Evolutionary conservation across 2,329 filamentous ascomycete genomes (phyloP).

Genomic region (Alternaria tenuissima): DNA sequence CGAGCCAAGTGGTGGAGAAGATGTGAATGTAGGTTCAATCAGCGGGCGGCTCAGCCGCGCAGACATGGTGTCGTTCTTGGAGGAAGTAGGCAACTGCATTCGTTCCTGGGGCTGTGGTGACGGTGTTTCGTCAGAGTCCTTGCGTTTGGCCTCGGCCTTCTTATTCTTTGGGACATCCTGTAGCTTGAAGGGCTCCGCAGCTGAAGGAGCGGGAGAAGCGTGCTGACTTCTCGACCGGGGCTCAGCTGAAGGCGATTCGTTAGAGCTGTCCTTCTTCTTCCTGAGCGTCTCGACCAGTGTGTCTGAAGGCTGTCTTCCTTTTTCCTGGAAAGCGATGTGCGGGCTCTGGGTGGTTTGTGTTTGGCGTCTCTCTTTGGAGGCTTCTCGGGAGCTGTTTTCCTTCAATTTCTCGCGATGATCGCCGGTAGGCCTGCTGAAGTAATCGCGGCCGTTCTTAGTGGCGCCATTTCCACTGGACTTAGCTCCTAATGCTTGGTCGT

Average conservation of each 20-base stretch:
- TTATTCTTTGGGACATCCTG: constrained; percentile 79
- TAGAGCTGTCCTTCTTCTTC: constrained; percentile 52
- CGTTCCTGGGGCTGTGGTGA: constrained; percentile 20
- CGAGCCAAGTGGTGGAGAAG: constrained; percentile 50
- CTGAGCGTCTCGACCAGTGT: constrained; percentile 65
- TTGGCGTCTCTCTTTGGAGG: constrained; percentile 53
- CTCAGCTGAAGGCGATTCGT: constrained; percentile 43
- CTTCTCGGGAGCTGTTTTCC: constrained; percentile 55
- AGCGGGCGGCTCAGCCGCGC: constrained; percentile 44
- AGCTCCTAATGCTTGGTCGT: constrained; percentile 31
- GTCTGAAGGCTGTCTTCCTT: constrained; percentile 71
- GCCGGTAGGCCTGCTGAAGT: constrained; percentile 52
- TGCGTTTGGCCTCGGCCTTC: constrained; percentile 57
- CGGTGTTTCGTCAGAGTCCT: constrained; percentile 56
- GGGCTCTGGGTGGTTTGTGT: constrained; percentile 66
- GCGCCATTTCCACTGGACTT: constrained; percentile 33
- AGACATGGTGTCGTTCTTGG: constrained; percentile 51
- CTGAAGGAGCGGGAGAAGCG: constrained; percentile 45
- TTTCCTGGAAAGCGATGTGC: constrained; percentile 93
- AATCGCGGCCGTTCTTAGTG: constrained; percentile 50
- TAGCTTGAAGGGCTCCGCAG: constrained; percentile 68
- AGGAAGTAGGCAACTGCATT: constrained; percentile 50
- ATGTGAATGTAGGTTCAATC: constrained; percentile 46
- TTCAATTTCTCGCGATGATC: constrained; percentile 53
- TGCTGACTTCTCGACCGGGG: constrained; percentile 60